phyloP scores from a whole-genome alignment of 768 basidiomycete species.

The Phylloporus arenicola region DNA sequence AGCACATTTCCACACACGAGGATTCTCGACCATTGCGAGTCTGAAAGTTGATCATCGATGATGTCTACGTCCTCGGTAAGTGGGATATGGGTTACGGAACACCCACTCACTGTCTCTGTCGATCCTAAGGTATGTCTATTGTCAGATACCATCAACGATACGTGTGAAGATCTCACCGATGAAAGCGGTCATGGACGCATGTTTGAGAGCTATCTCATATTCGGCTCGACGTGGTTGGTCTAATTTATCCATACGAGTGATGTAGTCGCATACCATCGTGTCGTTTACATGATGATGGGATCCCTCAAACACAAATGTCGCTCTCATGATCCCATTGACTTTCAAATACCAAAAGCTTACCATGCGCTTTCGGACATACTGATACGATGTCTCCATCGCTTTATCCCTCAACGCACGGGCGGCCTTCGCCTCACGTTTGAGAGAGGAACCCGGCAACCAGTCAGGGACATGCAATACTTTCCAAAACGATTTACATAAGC shows the following conservation, averaged over 20 bases:
- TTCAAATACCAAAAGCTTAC: slow-evolving; percentile 6
- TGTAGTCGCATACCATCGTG: slow-evolving; percentile 12
- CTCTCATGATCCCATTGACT: not conserved
- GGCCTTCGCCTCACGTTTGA: slow-evolving; percentile 29
- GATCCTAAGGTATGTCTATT: not conserved
- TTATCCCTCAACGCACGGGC: not conserved
- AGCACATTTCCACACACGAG: slow-evolving; percentile 8
- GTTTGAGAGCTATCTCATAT: slow-evolving; percentile 8
- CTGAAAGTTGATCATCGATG: not conserved
- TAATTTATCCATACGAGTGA: slow-evolving; percentile 14
- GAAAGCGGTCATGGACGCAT: slow-evolving; percentile 8
- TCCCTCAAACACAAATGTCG: not conserved
- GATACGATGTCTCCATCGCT: slow-evolving; percentile 19
- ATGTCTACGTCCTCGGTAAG: slow-evolving; percentile 5
- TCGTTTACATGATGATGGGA: not conserved
- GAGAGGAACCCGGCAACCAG: slow-evolving; percentile 38
- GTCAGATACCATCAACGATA: not conserved
- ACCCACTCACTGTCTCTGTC: slow-evolving; percentile 7
- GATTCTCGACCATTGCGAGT: slow-evolving; percentile 12
- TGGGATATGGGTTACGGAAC: not conserved
- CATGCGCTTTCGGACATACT: slow-evolving; percentile 24
- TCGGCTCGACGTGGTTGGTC: slow-evolving; percentile 2
- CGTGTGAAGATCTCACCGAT: slow-evolving; percentile 1
- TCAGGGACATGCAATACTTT: slow-evolving; percentile 14
- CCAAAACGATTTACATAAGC: not conserved